Evolutionary conservation across 1,284 basidiomycete species (phyloP).

Genomic region (Malassezia arunalokei): DNA sequence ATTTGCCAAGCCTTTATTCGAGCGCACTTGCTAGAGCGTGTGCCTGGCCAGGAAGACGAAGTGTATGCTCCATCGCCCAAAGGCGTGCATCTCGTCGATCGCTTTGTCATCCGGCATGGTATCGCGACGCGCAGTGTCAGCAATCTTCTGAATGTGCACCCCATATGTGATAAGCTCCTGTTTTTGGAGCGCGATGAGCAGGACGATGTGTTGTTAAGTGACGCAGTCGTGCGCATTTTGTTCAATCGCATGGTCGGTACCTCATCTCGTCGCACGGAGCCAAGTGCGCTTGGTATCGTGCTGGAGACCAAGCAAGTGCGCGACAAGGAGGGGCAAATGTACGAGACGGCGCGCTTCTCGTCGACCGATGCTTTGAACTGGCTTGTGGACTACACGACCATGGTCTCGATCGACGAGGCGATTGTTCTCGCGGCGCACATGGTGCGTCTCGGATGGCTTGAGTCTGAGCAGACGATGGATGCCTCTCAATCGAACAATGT

Average conservation of each 20-base stretch:
- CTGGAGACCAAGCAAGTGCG: slow-evolving; percentile 22
- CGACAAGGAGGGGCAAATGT: slow-evolving; percentile 36
- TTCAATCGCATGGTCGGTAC: slow-evolving; percentile 87
- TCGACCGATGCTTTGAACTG: slow-evolving; percentile 82
- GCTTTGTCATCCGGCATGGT: slow-evolving; percentile 98
- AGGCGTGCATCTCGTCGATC: slow-evolving; percentile 92
- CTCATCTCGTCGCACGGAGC: slow-evolving; percentile 19
- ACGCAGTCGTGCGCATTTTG: slow-evolving; percentile 81
- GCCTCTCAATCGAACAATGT: slow-evolving; percentile 8
- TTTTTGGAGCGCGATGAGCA: slow-evolving; percentile 81
- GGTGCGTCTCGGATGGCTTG: slow-evolving; percentile 64
- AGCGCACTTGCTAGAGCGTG: slow-evolving; percentile 66
- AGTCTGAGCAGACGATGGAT: slow-evolving; percentile 2
- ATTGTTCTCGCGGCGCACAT: slow-evolving; percentile 96
- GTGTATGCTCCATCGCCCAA: slow-evolving; percentile 93
- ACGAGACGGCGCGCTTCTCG: slow-evolving; percentile 55
- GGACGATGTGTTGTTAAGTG: slow-evolving; percentile 96
- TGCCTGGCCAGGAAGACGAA: slow-evolving; percentile 65
- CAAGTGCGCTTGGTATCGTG: slow-evolving; percentile 7
- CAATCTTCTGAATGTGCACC: slow-evolving; percentile 77
- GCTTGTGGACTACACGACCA: slow-evolving; percentile 93
- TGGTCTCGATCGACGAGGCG: slow-evolving; percentile 88
- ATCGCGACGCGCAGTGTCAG: slow-evolving; percentile 60
- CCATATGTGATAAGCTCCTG: slow-evolving; percentile 93
- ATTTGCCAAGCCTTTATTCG: slow-evolving; percentile 99